Evolutionary conservation across 2,329 filamentous ascomycete genomes (phyloP).

Genomic region (Grosmannia huntii): DNA sequence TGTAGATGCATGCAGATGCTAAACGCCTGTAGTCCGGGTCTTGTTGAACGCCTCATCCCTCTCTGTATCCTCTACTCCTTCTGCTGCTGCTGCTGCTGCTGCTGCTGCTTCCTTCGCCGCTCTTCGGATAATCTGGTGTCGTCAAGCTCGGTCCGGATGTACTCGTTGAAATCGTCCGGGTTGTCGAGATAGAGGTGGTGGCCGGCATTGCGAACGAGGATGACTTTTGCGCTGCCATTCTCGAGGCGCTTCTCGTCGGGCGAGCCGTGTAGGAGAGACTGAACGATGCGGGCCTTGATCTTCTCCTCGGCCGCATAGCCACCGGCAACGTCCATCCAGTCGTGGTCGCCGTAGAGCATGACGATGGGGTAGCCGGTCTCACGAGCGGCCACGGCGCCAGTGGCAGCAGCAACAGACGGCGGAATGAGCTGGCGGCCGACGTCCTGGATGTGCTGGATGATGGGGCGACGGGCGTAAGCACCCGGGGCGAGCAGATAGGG

Average conservation of each 20-base stretch:
- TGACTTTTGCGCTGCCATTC: conserved; percentile 69
- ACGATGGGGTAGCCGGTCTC: conserved; percentile 69
- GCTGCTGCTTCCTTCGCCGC: conserved; percentile 5
- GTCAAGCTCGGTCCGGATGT: conserved; percentile 39
- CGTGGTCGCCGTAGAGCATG: conserved; percentile 92
- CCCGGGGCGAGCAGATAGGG: conserved; percentile 88
- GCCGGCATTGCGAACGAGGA: conserved; percentile 54
- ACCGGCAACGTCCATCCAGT: conserved; percentile 96
- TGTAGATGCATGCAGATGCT: too few relatives aligned
- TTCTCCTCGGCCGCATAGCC: conserved; percentile 71
- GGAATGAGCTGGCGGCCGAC: conserved; percentile 61
- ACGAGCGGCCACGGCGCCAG: conserved; percentile 18
- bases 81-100: neutral
- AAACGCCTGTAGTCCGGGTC: too few relatives aligned
- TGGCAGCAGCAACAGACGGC: conserved; percentile 15
- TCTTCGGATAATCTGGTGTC: conserved; percentile 26
- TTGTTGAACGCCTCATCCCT: too few relatives aligned
- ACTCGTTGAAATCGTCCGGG: conserved; percentile 41
- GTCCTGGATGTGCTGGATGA: conserved; percentile 76
- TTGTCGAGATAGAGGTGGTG: conserved; percentile 51
- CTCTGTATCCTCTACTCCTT: too few relatives aligned
- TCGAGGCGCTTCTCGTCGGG: conserved; percentile 58
- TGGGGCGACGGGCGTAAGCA: conserved; percentile 75
- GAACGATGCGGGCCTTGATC: conserved; percentile 53
- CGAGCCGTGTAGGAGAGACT: conserved; percentile 47